Conservation (phyloP, 2,329 filamentous ascomycete species). For the Ploettnerulaceae sp. region DNA sequence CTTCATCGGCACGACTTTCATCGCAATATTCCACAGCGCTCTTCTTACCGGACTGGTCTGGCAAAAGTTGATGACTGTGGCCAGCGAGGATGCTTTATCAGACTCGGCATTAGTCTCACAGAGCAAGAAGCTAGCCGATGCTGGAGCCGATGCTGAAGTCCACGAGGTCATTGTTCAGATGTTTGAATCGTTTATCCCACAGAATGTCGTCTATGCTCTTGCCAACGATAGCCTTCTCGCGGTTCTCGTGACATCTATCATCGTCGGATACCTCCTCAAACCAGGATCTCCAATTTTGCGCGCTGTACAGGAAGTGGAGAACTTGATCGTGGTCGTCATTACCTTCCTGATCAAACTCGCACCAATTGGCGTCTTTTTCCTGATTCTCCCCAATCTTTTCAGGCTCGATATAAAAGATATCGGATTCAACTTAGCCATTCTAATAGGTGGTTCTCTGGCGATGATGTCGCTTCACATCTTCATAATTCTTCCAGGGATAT, state of each 20-base stretch:
- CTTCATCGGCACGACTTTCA: slow-evolving; percentile 2
- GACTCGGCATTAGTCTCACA: neutral
- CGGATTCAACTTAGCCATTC: neutral
- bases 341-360: slow-evolving; percentile 6
- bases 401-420: slow-evolving; percentile 5
- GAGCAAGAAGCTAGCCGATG: neutral
- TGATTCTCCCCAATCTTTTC: slow-evolving; percentile 9
- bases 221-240: slow-evolving; percentile 6
- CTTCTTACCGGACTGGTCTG: slow-evolving; percentile 4
- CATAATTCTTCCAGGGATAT: slow-evolving; percentile 3
- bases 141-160: neutral
- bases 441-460: neutral
- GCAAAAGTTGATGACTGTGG: slow-evolving; percentile 2
- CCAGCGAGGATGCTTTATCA: neutral
- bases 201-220: slow-evolving; percentile 6
- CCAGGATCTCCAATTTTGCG: slow-evolving; percentile 1
- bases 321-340: neutral
- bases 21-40: slow-evolving; percentile 9
- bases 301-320: slow-evolving; percentile 4
- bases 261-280: slow-evolving; percentile 1
- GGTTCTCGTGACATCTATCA: neutral
- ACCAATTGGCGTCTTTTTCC: slow-evolving; percentile 8
- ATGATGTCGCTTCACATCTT: slow-evolving; percentile 4
- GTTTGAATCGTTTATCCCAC: slow-evolving; percentile 8
- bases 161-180: slow-evolving; percentile 4